These are phyloP conservation scores for Fusarium fracticaudum DNA, from an alignment of 2,329 filamentous ascomycete genomes.

Conservation along the genomic window DNA sequence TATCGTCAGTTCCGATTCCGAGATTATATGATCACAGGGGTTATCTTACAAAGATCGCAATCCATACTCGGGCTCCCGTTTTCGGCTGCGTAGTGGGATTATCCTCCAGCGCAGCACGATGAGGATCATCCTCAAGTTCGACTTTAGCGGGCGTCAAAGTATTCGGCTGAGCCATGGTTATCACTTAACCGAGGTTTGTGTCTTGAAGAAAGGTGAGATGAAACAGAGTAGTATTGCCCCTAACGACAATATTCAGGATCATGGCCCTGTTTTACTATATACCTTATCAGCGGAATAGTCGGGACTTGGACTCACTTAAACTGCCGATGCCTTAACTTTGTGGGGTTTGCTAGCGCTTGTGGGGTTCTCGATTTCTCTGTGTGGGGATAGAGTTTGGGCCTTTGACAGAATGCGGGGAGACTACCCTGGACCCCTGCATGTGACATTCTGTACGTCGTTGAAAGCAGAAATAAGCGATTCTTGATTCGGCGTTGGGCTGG, in stretches of 20 bases:
- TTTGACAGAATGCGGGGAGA: background rate
- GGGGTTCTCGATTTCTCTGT: background rate
- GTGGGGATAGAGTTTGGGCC: background rate
- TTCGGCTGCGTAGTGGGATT: background rate
- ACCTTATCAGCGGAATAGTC: background rate
- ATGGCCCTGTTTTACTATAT: background rate
- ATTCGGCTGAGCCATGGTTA: background rate
- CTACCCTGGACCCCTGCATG: background rate
- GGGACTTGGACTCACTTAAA: background rate
- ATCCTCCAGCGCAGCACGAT: slow-evolving; percentile 15
- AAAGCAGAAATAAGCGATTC: background rate
- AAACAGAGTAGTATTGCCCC: background rate
- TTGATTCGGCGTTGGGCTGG: background rate
- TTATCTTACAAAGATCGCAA: slow-evolving; percentile 4
- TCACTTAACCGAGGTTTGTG: background rate
- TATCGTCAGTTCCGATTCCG: background rate
- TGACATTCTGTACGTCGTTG: background rate
- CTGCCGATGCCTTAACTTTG: background rate
- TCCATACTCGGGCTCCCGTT: background rate
- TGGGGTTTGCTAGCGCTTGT: background rate
- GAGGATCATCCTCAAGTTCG: slow-evolving; percentile 18
- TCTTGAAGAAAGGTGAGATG: background rate
- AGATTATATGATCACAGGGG: background rate
- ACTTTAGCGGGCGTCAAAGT: background rate
- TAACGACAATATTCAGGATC: background rate